phyloP scores from a whole-genome alignment of 1,284 basidiomycete genomes.

The Sporisorium exsertum region DNA sequence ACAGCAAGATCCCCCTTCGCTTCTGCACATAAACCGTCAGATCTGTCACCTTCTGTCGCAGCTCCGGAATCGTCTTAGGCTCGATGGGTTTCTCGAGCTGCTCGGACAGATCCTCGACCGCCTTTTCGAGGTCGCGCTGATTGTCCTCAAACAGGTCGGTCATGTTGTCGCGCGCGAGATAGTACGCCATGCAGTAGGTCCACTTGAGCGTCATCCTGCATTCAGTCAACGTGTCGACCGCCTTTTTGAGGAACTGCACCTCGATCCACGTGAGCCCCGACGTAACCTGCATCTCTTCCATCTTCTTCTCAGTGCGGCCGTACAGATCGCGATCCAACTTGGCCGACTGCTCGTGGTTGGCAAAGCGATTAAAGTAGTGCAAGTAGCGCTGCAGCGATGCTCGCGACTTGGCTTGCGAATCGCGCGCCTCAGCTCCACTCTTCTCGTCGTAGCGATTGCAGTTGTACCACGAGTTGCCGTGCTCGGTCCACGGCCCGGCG shows the following conservation, averaged over 20 bases:
- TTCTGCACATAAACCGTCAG: conserved; percentile 85
- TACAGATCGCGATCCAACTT: conserved; percentile 93
- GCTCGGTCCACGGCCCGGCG: conserved; percentile 93
- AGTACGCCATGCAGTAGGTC: conserved; percentile 99
- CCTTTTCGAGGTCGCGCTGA: conserved; percentile 93
- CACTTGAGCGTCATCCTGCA: conserved; percentile 97
- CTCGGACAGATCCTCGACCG: conserved; percentile 94
- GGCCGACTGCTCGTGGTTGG: conserved; percentile 97
- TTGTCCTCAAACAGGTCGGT: conserved; percentile 98
- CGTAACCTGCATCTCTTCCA: conserved; percentile 97
- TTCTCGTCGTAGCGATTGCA: conserved; percentile 98
- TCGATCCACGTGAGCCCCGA: conserved; percentile 96
- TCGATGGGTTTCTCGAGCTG: conserved; percentile 91
- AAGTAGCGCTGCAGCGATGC: conserved; percentile 93
- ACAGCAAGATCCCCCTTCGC: conserved; percentile 91
- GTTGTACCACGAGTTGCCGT: conserved; percentile 96
- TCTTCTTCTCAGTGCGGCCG: conserved; percentile 97
- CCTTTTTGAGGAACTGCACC: conserved; percentile 98
- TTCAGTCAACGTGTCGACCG: conserved; percentile 83
- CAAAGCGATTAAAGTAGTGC: conserved; percentile 75
- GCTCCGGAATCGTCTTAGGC: conserved; percentile 80
- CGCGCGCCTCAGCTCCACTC: conserved; percentile 83
- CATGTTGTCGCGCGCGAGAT: conserved; percentile 84
- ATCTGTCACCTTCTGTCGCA: conserved; percentile 93
- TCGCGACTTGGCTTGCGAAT: conserved; percentile 77